These are phyloP conservation scores for Halophytophthora batemanensis DNA, from an alignment of 352 stramenopile genomes.

Conservation along the genomic window DNA sequence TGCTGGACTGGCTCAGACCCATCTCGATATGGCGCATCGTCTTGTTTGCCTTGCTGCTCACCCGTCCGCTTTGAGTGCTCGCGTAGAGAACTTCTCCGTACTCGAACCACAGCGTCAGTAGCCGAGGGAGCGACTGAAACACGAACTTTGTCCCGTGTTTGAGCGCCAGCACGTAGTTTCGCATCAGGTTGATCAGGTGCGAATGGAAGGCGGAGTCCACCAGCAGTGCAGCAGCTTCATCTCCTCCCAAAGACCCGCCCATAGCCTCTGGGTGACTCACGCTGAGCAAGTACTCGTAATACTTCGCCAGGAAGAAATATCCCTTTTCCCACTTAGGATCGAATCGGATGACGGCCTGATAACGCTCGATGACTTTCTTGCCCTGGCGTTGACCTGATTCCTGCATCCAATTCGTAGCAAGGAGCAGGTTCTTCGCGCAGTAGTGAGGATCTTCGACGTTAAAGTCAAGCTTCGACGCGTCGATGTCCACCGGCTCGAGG, in stretches of 20 bases:
- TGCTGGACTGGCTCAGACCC: slow-evolving; percentile 45
- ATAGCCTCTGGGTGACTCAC: slow-evolving; percentile 57
- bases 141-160: slow-evolving; percentile 93
- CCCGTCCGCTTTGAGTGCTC: slow-evolving; percentile 18
- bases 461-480: slow-evolving; percentile 69
- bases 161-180: slow-evolving; percentile 92
- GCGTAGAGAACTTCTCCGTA: slow-evolving; percentile 84
- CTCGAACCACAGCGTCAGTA: slow-evolving; percentile 98
- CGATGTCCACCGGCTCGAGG: slow-evolving; percentile 78
- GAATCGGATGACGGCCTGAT: slow-evolving; percentile 93
- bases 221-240: slow-evolving; percentile 36
- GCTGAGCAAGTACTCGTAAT: slow-evolving; percentile 90
- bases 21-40: slow-evolving; percentile 59
- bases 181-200: slow-evolving; percentile 89
- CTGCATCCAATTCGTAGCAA: slow-evolving; percentile 96
- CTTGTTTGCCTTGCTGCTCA: slow-evolving; percentile 54
- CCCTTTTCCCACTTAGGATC: slow-evolving; percentile 93
- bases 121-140: slow-evolving; percentile 95
- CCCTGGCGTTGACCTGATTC: slow-evolving; percentile 92
- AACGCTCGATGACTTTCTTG: slow-evolving; percentile 92
- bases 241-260: slow-evolving; percentile 30
- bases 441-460: slow-evolving; percentile 71
- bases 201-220: slow-evolving; percentile 59
- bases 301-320: slow-evolving; percentile 89
- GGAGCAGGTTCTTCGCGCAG: slow-evolving; percentile 87